These are phyloP conservation scores for Musa acuminata DNA, from an alignment of 176 grass and related monocot species.

Conservation along the genomic window DNA sequence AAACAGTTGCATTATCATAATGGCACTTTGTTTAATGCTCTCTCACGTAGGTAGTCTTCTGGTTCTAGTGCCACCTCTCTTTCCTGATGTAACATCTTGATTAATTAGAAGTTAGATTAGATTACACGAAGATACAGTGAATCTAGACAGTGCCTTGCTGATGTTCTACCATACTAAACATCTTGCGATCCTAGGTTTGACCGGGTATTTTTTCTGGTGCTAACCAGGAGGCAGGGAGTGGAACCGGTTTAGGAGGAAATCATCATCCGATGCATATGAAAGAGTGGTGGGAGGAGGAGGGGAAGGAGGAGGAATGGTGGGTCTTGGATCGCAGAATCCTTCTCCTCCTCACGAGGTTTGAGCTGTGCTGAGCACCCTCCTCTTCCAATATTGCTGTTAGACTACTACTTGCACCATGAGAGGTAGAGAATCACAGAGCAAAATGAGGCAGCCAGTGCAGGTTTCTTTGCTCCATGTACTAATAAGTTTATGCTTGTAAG, in stretches of 20 bases:
- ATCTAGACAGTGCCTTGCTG: neutral
- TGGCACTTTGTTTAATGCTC: neutral
- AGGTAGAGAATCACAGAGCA: slow-evolving; percentile 11
- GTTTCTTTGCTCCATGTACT: neutral
- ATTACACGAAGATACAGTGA: neutral
- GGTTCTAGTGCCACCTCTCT: neutral
- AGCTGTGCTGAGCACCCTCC: slow-evolving; percentile 13
- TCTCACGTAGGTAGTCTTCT: neutral
- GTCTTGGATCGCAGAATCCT: slow-evolving; percentile 29
- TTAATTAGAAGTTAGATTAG: neutral
- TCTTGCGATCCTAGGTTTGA: neutral
- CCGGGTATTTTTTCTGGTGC: slow-evolving; percentile 5
- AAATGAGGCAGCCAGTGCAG: neutral
- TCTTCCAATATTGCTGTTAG: slow-evolving; percentile 23
- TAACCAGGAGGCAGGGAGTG: slow-evolving; percentile 26
- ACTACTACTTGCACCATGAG: slow-evolving; percentile 15
- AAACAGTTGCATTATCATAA: too few species aligned
- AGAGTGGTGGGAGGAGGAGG: slow-evolving; percentile 22
- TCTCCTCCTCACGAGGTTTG: slow-evolving; percentile 63
- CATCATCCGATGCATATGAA: slow-evolving; percentile 60
- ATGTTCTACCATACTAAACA: neutral
- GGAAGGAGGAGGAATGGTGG: neutral
- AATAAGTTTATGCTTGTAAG: neutral
- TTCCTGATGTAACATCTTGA: neutral
- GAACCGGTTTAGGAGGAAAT: slow-evolving; percentile 90